Evolutionary conservation across 176 grass and related monocot genomes (phyloP).

Genomic region (Aechmea fasciata): DNA sequence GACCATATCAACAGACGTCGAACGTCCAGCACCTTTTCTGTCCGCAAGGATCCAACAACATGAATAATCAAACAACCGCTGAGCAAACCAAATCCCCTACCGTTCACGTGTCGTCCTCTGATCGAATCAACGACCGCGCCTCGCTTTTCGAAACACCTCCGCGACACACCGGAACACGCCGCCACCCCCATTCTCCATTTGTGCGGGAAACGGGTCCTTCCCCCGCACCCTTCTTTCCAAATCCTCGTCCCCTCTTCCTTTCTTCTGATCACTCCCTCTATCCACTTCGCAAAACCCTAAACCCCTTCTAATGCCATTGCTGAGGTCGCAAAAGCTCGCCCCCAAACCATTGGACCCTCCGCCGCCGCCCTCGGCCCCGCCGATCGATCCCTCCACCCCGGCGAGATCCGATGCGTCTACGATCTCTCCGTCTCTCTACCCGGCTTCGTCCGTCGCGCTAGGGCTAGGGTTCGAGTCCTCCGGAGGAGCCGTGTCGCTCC

Average conservation of each 20-base stretch:
- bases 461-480: neutral
- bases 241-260: neutral
- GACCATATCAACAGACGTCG: too few species aligned
- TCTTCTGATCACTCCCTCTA: neutral
- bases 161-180: neutral
- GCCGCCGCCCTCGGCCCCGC: neutral
- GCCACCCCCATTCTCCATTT: neutral
- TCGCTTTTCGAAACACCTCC: neutral
- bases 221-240: slow-evolving; percentile 3
- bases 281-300: neutral
- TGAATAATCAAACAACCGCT: too few species aligned
- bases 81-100: too few species aligned
- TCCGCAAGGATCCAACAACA: too few species aligned
- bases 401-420: neutral
- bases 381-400: neutral
- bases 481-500: slow-evolving; percentile 10
- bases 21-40: too few species aligned
- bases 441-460: slow-evolving; percentile 10
- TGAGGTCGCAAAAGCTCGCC: slow-evolving; percentile 6
- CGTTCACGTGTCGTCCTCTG: neutral
- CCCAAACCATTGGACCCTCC: neutral
- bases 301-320: slow-evolving; percentile 14
- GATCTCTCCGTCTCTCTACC: slow-evolving; percentile 12
- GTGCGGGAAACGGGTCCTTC: slow-evolving; percentile 38
- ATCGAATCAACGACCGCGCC: neutral